Conservation (phyloP, 1,139 yeast species). For the Debaryomycetaceae sp. region DNA sequence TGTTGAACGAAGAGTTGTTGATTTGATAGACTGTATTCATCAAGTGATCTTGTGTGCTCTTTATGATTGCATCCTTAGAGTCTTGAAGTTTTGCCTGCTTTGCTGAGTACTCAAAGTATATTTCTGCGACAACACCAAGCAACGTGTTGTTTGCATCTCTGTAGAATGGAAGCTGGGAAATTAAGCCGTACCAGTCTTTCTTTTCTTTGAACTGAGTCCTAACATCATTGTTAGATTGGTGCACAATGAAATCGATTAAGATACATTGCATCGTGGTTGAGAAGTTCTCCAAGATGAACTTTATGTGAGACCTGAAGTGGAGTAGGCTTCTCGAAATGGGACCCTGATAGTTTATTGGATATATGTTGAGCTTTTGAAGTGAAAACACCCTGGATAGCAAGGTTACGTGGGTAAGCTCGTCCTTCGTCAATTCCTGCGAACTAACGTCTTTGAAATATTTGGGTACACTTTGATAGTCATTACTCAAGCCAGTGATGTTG, state of each 20-base stretch:
- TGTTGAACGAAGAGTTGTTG: conserved; percentile 36
- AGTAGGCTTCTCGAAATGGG: conserved; percentile 65
- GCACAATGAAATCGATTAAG: conserved; percentile 48
- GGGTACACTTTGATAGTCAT: conserved; percentile 35
- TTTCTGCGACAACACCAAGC: conserved; percentile 42
- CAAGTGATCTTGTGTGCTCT: conserved; percentile 33
- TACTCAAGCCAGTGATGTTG: conserved; percentile 26
- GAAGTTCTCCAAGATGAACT: conserved; percentile 48
- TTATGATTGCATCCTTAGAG: conserved; percentile 25
- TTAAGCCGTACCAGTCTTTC: conserved; percentile 56
- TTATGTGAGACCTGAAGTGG: conserved; percentile 64
- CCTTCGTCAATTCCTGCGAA: conserved; percentile 29
- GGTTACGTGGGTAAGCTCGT: conserved; percentile 35
- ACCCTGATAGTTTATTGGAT: conserved; percentile 63
- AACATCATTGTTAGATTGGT: conserved; percentile 50
- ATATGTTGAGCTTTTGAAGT: conserved; percentile 47
- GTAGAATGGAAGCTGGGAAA: conserved; percentile 60
- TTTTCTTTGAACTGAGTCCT: conserved; percentile 35
- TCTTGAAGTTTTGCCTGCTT: conserved; percentile 25
- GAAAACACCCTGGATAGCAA: conserved; percentile 59
- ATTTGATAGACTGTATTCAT: conserved; percentile 39
- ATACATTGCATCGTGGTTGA: conserved; percentile 56
- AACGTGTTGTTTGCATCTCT: conserved; percentile 42
- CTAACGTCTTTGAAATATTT: conserved; percentile 31
- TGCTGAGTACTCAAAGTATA: conserved; percentile 38